Evolutionary conservation across 805 yeast genomes (phyloP).

Genomic region (Saccharomycopsis capsularis): DNA sequence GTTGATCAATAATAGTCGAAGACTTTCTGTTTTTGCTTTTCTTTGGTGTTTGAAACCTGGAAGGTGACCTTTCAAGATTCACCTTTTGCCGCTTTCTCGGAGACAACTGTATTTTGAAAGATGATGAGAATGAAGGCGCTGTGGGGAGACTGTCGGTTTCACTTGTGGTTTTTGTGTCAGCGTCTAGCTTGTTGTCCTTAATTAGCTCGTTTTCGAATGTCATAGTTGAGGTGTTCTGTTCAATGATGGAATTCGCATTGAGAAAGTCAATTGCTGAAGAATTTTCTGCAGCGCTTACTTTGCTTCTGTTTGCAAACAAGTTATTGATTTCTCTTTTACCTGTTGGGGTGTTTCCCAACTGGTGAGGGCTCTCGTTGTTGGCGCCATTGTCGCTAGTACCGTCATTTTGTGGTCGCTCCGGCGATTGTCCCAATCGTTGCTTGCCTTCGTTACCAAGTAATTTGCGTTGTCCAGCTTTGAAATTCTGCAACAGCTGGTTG

Average conservation of each 20-base stretch:
- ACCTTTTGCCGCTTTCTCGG: slow-evolving; percentile 7
- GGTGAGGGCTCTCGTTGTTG: background rate
- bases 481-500: background rate
- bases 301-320: slow-evolving; percentile 8
- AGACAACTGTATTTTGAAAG: slow-evolving; percentile 13
- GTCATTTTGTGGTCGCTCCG: background rate
- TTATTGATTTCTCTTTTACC: slow-evolving; percentile 11
- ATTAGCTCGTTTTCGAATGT: slow-evolving; percentile 1
- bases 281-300: background rate
- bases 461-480: background rate
- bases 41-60: slow-evolving; percentile 12
- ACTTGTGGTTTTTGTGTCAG: too few relatives aligned
- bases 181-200: background rate
- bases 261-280: slow-evolving; percentile 1
- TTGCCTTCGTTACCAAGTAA: background rate
- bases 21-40: slow-evolving; percentile 4
- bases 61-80: background rate
- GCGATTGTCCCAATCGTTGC: background rate
- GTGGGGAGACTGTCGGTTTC: too few relatives aligned
- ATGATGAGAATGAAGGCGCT: background rate
- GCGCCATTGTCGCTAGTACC: background rate
- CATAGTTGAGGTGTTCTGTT: slow-evolving; percentile 17
- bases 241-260: slow-evolving; percentile 19
- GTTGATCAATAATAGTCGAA: slow-evolving; percentile 13
- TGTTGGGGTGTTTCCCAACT: slow-evolving; percentile 9